These are phyloP conservation scores for Xerocomellus intermedius DNA, from an alignment of 768 basidiomycete species.

Conservation along the genomic window DNA sequence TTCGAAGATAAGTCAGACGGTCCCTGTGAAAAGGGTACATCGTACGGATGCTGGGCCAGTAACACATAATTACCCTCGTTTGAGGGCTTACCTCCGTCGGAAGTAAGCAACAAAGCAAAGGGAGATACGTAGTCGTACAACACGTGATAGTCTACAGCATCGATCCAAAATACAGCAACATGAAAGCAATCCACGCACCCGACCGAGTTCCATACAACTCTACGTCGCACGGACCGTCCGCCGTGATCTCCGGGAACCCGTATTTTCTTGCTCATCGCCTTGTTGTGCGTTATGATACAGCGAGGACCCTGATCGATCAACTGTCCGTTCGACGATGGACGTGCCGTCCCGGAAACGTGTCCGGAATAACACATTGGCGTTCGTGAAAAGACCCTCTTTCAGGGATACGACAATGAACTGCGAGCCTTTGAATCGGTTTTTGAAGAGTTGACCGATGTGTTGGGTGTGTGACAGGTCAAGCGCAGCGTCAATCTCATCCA, in stretches of 20 bases:
- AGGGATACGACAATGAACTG: constrained; percentile 98
- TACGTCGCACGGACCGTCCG: constrained; percentile 8
- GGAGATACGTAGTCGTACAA: not conserved
- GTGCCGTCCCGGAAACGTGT: constrained; percentile 94
- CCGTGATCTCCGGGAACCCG: constrained; percentile 20
- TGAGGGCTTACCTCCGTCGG: too few relatives aligned
- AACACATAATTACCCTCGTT: too few relatives aligned
- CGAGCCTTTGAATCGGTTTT: constrained; percentile 93
- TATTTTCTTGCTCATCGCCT: constrained; percentile 7
- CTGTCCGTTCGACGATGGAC: constrained; percentile 81
- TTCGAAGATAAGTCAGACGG: too few relatives aligned
- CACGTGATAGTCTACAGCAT: constrained; percentile 14
- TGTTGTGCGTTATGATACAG: constrained; percentile 32
- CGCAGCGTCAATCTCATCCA: constrained; percentile 98
- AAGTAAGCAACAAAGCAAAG: not conserved
- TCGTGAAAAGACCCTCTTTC: constrained; percentile 96
- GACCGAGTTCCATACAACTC: not conserved
- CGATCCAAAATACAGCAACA: not conserved
- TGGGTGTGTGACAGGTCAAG: constrained; percentile 95
- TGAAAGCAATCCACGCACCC: not conserved
- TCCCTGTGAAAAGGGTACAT: too few relatives aligned
- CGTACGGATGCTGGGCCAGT: too few relatives aligned
- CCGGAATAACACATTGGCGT: constrained; percentile 94
- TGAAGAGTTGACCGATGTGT: constrained; percentile 97
- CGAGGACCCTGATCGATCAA: constrained; percentile 55